Conservation (phyloP, 2,329 filamentous ascomycete genomes). For the Colletotrichum lentis region DNA sequence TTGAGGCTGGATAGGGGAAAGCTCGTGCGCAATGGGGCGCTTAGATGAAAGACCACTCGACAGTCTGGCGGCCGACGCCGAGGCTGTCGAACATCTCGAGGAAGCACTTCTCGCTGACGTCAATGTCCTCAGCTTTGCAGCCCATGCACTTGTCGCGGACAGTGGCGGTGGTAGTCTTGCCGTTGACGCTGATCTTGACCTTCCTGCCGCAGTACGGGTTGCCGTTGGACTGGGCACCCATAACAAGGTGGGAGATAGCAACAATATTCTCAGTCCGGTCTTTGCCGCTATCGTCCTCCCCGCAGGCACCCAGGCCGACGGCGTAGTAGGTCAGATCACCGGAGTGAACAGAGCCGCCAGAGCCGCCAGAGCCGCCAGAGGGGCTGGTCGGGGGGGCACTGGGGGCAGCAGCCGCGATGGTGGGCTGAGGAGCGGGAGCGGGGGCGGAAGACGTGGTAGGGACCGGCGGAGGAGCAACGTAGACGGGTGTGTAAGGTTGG, state of each 20-base stretch:
- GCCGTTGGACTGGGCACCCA: constrained; percentile 69
- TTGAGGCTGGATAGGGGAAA: constrained; percentile 13
- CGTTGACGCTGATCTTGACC: constrained; percentile 69
- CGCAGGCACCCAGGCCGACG: constrained; percentile 74
- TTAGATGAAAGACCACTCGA: constrained; percentile 60
- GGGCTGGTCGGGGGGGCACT: constrained; percentile 15
- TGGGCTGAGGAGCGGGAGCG: constrained; percentile 27
- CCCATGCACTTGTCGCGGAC: constrained; percentile 81
- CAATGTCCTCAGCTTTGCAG: constrained; percentile 65
- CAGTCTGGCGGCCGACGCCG: constrained; percentile 52
- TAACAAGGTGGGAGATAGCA: constrained; percentile 71
- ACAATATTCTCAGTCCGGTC: constrained; percentile 68
- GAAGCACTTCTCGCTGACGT: constrained; percentile 67
- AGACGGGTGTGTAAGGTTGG: constrained; percentile 25
- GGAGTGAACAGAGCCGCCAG: constrained; percentile 48
- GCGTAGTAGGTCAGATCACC: constrained; percentile 81
- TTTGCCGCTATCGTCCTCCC: constrained; percentile 65
- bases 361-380: constrained; percentile 35
- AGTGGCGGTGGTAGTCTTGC: constrained; percentile 64
- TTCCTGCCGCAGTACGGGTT: constrained; percentile 76
- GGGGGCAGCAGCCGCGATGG: constrained; percentile 34
- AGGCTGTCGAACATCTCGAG: constrained; percentile 58
- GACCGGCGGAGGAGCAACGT: constrained; percentile 24
- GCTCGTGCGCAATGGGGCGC: constrained; percentile 1
- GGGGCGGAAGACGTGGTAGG: constrained; percentile 31